Evolutionary conservation across 2,329 filamentous ascomycete genomes (phyloP).

Genomic region (Rosellinia necatrix): DNA sequence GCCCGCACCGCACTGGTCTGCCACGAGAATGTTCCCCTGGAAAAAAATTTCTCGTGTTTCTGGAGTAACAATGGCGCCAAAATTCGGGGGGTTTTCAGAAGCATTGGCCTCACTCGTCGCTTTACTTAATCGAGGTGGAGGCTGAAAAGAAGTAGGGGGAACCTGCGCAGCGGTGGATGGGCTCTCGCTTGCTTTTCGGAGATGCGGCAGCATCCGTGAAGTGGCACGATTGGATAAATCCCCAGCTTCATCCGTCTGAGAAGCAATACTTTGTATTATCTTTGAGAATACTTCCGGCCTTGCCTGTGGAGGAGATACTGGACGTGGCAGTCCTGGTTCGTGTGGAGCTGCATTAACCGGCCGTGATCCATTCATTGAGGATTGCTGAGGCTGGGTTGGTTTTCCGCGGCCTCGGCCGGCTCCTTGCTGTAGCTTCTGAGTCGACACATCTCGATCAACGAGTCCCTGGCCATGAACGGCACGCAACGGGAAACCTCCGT

Average conservation of each 20-base stretch:
- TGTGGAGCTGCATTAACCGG: not conserved
- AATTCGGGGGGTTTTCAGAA: not conserved
- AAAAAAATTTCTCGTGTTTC: slow-evolving; percentile 11
- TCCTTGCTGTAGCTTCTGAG: not conserved
- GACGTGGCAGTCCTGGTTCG: no score
- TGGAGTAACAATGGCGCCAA: not conserved
- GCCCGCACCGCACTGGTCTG: not conserved
- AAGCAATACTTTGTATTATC: no score
- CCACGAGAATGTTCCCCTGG: slow-evolving; percentile 1
- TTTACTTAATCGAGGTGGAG: not conserved
- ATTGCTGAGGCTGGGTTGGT: not conserved
- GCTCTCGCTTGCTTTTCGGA: not conserved
- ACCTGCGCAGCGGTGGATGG: not conserved
- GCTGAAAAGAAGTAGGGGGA: not conserved
- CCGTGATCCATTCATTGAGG: not conserved
- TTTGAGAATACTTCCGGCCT: no score
- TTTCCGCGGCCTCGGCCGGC: not conserved
- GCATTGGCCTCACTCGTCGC: not conserved
- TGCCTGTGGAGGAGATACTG: no score
- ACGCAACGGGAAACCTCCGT: not conserved
- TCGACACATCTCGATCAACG: not conserved
- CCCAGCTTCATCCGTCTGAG: not conserved
- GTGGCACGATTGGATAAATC: not conserved
- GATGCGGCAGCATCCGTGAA: slow-evolving; percentile 12
- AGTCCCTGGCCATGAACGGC: not conserved